phyloP scores from a whole-genome alignment of 176 grass and related monocot genomes.

The Chloris gayana region DNA sequence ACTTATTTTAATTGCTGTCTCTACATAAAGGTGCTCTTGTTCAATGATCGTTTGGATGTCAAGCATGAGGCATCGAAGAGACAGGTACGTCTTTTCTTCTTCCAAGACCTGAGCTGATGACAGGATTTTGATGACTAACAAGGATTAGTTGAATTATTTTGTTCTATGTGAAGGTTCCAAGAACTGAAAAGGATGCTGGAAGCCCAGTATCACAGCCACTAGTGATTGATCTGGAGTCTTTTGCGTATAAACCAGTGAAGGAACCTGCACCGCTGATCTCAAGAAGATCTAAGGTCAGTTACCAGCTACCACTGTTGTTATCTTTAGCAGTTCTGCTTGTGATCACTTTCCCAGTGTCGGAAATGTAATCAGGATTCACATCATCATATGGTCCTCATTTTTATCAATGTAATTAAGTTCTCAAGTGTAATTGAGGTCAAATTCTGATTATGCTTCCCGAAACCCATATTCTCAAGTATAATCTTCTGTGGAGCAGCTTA shows the following conservation, averaged over 20 bases:
- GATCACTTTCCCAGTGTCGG: conserved; percentile 21
- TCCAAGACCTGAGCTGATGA: not conserved
- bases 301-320: conserved; percentile 31
- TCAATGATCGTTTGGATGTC: conserved; percentile 66
- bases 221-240: conserved; percentile 50
- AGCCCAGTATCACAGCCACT: not conserved
- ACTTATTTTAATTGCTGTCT: conserved; percentile 17
- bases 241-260: conserved; percentile 50
- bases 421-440: not conserved
- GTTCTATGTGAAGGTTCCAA: conserved; percentile 40
- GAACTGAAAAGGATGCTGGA: not conserved
- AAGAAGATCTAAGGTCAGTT: conserved; percentile 71
- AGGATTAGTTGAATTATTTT: conserved; percentile 15
- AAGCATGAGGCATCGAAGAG: conserved; percentile 44
- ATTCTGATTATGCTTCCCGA: not conserved
- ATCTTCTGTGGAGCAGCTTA: conserved; percentile 62
- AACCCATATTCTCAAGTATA: too few species aligned
- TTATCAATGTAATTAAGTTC: not conserved
- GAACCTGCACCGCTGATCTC: conserved; percentile 34
- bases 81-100: conserved; percentile 52
- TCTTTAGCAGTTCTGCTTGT: conserved; percentile 26
- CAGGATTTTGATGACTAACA: conserved; percentile 14
- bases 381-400: conserved; percentile 3
- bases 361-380: conserved; percentile 2
- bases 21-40: conserved; percentile 71